Conservation (phyloP, 225 moss, liverwort and hornwort genomes). For the Ulota crispa region DNA sequence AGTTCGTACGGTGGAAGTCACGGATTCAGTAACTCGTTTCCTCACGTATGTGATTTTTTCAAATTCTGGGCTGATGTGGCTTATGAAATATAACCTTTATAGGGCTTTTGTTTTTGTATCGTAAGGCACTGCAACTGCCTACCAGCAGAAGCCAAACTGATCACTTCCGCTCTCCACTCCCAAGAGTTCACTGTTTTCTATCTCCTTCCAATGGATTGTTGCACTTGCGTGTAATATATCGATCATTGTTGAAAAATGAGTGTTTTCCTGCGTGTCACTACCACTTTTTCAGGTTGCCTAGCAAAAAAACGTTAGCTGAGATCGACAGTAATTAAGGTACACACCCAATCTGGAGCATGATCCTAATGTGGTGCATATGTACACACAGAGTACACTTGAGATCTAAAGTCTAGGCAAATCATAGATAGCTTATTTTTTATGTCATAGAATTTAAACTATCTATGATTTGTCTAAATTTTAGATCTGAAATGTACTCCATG, state of each 20-base stretch:
- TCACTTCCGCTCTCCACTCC: not conserved
- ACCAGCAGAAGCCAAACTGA: not conserved
- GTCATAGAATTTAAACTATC: no score
- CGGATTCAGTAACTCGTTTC: not conserved
- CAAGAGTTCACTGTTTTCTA: not conserved
- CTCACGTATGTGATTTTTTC: accelerated
- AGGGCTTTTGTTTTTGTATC: not conserved
- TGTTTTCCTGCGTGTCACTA: not conserved
- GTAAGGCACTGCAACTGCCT: not conserved
- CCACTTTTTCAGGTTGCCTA: not conserved
- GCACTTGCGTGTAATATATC: no score
- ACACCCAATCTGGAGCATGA: no score
- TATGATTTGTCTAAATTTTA: no score
- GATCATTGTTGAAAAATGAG: not conserved
- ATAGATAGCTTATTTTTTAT: no score
- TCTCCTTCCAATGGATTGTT: not conserved
- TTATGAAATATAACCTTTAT: not conserved
- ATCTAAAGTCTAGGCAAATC: no score
- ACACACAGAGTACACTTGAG: no score
- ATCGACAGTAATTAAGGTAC: not conserved
- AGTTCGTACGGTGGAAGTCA: not conserved
- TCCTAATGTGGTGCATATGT: no score
- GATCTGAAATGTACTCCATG: no score
- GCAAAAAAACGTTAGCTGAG: no score
- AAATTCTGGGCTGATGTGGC: not conserved